Evolutionary conservation across 2,329 filamentous ascomycete genomes (phyloP).

Genomic region (Phaeosphaeriaceae sp.): DNA sequence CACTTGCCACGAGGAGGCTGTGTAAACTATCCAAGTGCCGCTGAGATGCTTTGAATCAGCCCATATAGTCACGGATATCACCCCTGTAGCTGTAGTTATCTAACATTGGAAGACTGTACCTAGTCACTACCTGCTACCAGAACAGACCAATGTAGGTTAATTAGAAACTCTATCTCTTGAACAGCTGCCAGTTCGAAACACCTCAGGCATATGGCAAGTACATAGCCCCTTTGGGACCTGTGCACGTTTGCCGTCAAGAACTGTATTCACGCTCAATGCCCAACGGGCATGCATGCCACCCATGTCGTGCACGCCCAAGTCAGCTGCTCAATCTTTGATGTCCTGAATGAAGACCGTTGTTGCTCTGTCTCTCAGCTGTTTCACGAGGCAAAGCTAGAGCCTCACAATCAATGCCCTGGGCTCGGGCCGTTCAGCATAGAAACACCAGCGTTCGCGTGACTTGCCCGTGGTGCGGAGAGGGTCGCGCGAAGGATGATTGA

Average conservation of each 20-base stretch:
- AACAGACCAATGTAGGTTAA: background rate
- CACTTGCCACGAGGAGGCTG: background rate
- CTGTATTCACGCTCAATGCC: background rate
- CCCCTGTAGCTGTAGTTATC: background rate
- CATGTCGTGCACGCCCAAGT: background rate
- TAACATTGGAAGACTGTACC: background rate
- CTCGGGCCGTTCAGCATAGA: slow-evolving; percentile 15
- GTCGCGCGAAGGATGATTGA: slow-evolving; percentile 7
- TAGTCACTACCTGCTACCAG: background rate
- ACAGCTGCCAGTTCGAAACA: background rate
- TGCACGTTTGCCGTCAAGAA: background rate
- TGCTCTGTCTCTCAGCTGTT: slow-evolving; percentile 6
- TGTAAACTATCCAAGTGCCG: too few relatives aligned
- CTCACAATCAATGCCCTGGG: slow-evolving; percentile 10
- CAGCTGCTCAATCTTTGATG: background rate
- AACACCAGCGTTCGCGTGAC: slow-evolving; percentile 10
- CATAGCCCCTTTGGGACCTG: background rate
- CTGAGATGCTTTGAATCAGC: background rate
- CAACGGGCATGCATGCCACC: background rate
- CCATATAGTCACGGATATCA: too few relatives aligned
- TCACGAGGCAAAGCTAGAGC: slow-evolving; percentile 4
- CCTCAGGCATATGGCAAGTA: background rate
- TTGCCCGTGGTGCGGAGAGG: slow-evolving; percentile 4
- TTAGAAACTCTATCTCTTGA: background rate
- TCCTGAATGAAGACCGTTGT: background rate